These are phyloP conservation scores for Cladosporium cucumerinum DNA, from an alignment of 2,329 filamentous ascomycete species.

Conservation along the genomic window DNA sequence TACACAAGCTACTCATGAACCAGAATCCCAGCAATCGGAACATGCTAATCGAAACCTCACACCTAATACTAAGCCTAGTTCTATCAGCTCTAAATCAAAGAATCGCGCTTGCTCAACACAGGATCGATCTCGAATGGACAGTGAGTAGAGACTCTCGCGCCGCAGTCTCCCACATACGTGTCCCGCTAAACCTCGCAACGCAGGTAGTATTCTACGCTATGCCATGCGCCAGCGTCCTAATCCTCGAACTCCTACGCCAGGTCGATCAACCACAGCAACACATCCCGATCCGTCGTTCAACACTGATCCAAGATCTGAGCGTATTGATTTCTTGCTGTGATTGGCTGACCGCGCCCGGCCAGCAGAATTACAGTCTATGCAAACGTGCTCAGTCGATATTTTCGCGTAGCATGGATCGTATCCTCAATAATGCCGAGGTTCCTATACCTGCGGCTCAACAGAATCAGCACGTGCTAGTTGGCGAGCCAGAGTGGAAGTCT, in stretches of 20 bases:
- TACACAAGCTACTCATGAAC: constrained; percentile 3
- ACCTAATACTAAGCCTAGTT: constrained; percentile 9
- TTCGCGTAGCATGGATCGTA: constrained; percentile 13
- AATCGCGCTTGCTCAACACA: neutral
- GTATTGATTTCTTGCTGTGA: constrained; percentile 18
- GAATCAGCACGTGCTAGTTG: neutral
- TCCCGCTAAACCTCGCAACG: neutral
- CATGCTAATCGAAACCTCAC: constrained; percentile 13
- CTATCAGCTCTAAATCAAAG: constrained; percentile 1
- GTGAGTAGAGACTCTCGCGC: neutral
- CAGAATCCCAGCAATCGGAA: constrained; percentile 3
- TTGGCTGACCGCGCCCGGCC: constrained; percentile 9
- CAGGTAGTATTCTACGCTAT: constrained; percentile 16
- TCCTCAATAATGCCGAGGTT: constrained; percentile 2
- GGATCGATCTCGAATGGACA: neutral
- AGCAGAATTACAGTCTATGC: constrained; percentile 15
- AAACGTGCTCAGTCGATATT: constrained; percentile 18
- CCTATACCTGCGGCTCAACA: neutral
- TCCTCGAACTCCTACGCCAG: constrained; percentile 18
- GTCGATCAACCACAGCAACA: constrained; percentile 1
- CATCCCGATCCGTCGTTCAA: constrained; percentile 4
- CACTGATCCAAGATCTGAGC: constrained; percentile 15
- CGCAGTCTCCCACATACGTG: too few species aligned
- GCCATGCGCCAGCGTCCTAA: constrained; percentile 18
- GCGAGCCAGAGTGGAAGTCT: constrained; percentile 12